These are phyloP conservation scores for Bidens hawaiensis DNA, from an alignment of 140 eudicot species.

Conservation along the genomic window DNA sequence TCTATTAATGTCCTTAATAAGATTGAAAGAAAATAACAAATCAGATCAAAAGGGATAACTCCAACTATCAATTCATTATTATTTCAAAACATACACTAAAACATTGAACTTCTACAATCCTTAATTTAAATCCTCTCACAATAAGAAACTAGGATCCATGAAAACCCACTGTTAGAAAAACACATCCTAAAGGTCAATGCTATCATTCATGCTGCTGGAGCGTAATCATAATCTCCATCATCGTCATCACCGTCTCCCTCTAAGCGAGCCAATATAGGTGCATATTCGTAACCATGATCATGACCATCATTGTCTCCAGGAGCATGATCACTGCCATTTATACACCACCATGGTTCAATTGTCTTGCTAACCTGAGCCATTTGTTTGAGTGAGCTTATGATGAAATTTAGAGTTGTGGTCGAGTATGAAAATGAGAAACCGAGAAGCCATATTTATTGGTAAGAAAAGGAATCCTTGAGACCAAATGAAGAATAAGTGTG, in stretches of 20 bases:
- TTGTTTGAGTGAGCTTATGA: neutral
- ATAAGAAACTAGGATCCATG: neutral
- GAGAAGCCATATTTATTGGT: conserved; percentile 12
- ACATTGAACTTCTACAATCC: neutral
- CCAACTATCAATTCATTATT: neutral
- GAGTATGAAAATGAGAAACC: conserved; percentile 2
- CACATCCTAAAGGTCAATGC: neutral
- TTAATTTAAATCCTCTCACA: neutral
- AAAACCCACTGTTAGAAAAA: neutral
- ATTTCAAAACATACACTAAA: neutral
- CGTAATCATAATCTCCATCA: conserved; percentile 19
- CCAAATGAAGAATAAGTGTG: too few relatives aligned
- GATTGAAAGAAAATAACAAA: neutral
- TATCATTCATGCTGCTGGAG: conserved; percentile 21
- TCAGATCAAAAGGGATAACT: neutral
- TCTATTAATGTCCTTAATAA: neutral
- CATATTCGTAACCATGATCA: conserved; percentile 1
- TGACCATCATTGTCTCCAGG: neutral
- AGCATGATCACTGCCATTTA: too few relatives aligned
- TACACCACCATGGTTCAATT: conserved; percentile 12
- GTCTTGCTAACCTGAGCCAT: conserved; percentile 15
- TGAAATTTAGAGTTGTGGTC: neutral
- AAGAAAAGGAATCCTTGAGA: too few relatives aligned
- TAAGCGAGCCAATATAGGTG: neutral
- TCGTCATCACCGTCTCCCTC: conserved; percentile 18